Base-by-base conservation (phyloP, 2,329 filamentous ascomycete species). In the Ascochyta pisi region DNA sequence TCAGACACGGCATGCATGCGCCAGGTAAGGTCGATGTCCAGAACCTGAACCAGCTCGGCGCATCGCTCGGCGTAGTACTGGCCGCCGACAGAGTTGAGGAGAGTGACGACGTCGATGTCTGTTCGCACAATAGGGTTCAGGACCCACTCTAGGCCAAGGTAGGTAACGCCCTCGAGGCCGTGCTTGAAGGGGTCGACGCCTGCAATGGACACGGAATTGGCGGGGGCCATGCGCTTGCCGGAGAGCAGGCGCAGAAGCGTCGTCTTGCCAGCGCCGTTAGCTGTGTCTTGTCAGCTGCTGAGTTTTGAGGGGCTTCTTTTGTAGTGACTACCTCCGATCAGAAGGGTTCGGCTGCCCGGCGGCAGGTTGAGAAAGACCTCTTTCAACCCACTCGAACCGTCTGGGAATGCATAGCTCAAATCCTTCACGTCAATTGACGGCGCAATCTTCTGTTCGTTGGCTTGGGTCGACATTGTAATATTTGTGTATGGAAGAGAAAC, bases 71-170 rank as follows among this genome's bases (percentile, higher is more conserved):
- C 85, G 76, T 90, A 99, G 65, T 86, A 85, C 75, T 96, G 86
- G 12, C 95, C 95, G 58, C 95, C 95, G 0, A 99, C 91, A 2
- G 88, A 92, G 44, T 86, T 81, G 24, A 99, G 86, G 6, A 99
- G 86, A 63, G 96, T 93, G 3, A 84, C 85, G 3, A 99, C 94
- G 56, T 91, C 92, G 65, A 99, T 96, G 77, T 99, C 95, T 27
- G 89, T 96, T 47, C 94, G 90, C 43, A 98, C 95, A 68, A 98
- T 96, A 44, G 91, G 91, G 81, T 98, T 98, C 9, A 99, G 85
- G 3, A 98, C 95, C 95, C 95, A 99, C 82, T 99, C 95, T 0
- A 97, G 86, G 0, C 95, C 95, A 7, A 99, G 89, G 77, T 99
- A 99, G 22, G 94, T 98, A 29, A 99, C 94, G 60, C 95, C 95